Base-by-base conservation (phyloP, 805 yeast genomes). In the Hyphopichia homilentoma region DNA sequence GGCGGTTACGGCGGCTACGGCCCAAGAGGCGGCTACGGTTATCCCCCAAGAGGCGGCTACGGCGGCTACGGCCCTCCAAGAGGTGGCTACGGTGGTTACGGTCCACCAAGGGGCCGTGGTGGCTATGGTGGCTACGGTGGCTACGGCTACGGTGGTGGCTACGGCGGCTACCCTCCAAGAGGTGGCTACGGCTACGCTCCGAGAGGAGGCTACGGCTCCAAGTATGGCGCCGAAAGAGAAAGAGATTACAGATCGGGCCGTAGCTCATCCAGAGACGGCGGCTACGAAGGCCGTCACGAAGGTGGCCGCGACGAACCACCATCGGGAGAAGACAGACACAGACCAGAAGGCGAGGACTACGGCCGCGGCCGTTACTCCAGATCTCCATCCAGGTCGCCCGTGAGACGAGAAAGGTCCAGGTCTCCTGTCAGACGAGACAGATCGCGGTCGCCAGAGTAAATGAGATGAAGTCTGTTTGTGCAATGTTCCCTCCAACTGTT, bases 381-480 rank as follows among this genome's bases (percentile, higher is more conserved):
- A 34, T 53, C 64, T 17, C 61, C 61, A 12, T 55, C 65, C 8
- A 53, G 47, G 30, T 34, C 44, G 11, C 38, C 42, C 3, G 50
- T 42, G 6, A 50, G 54, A 43, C 53, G 66, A 33, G 60, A 57
- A 15, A 52, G 60, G 36, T 59, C 66, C 29, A 53, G 69, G 45
- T 63, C 70, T 15, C 68, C 70, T 43, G 59, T 47, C n/a, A n/a
- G n/a, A n/a, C n/a, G n/a, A n/a, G n/a, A n/a, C n/a, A n/a, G n/a
- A n/a, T n/a, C n/a, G n/a, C n/a, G n/a, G n/a, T n/a, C n/a, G n/a
- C n/a, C n/a, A n/a, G n/a, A n/a, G n/a, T n/a, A n/a, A n/a, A n/a
- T n/a, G n/a, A n/a, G n/a, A n/a, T n/a, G n/a, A n/a, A n/a, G n/a
- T n/a, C n/a, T n/a, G n/a, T n/a, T n/a, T n/a, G n/a, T n/a, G n/a